Evolutionary conservation across 495 filamentous ascomycete species (phyloP).

Genomic region (Aspergillus kassunensis): DNA sequence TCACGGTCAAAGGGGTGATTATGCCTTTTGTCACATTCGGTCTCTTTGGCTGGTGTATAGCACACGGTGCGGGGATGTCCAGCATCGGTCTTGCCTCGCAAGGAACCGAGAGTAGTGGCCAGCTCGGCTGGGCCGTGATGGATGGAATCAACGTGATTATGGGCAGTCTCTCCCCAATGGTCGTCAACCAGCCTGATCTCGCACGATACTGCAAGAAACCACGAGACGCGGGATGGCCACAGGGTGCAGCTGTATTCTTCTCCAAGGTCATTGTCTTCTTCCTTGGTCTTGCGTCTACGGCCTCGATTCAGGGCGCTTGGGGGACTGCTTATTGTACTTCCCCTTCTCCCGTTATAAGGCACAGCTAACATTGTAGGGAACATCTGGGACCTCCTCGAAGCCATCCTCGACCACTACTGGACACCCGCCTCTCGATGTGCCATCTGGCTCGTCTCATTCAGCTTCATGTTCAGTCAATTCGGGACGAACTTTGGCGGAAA

Average conservation of each 20-base stretch:
- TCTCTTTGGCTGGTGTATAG: slow-evolving; percentile 5
- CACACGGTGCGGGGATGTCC: neutral
- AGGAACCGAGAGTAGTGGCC: neutral
- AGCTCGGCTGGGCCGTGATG: slow-evolving; percentile 4
- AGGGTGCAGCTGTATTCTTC: neutral
- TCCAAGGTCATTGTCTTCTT: neutral
- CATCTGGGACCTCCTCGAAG: slow-evolving; percentile 12
- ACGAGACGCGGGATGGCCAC: neutral
- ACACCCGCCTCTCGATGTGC: neutral
- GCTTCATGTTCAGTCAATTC: slow-evolving; percentile 8
- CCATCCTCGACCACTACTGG: slow-evolving; percentile 9
- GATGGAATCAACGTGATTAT: slow-evolving; percentile 3
- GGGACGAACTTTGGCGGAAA: slow-evolving; percentile 9
- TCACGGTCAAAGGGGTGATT: slow-evolving; percentile 3
- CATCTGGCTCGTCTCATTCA: slow-evolving; percentile 5
- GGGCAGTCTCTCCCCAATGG: slow-evolving; percentile 1
- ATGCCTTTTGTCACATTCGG: slow-evolving; percentile 6
- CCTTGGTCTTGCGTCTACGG: neutral
- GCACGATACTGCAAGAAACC: slow-evolving; percentile 2
- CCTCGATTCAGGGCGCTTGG: slow-evolving; percentile 2
- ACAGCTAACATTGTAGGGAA: neutral
- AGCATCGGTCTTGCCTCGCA: neutral
- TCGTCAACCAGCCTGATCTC: slow-evolving; percentile 5
- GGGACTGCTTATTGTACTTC: slow-evolving; percentile 5
- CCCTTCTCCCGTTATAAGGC: neutral